Conservation (phyloP, 1,284 basidiomycete genomes). For the Apiotrichum gamsii region DNA sequence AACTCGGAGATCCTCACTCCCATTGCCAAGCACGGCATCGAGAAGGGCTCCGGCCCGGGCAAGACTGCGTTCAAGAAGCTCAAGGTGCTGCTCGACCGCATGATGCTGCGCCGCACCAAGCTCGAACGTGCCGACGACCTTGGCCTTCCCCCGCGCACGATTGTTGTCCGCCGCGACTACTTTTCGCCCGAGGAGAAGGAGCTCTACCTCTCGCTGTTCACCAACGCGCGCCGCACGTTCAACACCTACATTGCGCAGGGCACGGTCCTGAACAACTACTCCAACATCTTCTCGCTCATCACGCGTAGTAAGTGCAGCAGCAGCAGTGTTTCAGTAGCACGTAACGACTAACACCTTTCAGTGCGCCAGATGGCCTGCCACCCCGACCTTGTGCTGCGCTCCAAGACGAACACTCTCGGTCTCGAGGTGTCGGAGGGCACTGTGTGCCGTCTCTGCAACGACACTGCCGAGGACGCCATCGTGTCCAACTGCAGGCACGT, state of each 20-base stretch:
- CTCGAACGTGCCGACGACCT: constrained; percentile 95
- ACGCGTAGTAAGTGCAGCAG: constrained; percentile 41
- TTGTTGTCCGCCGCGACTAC: constrained; percentile 81
- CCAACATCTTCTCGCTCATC: constrained; percentile 73
- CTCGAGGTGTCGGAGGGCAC: constrained; percentile 59
- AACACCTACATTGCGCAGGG: constrained; percentile 83
- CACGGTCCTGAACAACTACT: constrained; percentile 90
- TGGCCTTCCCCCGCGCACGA: constrained; percentile 89
- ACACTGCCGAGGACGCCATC: constrained; percentile 95
- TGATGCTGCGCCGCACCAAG: constrained; percentile 77
- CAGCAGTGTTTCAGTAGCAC: neutral
- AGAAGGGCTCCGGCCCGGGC: constrained; percentile 66
- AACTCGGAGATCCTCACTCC: constrained; percentile 69
- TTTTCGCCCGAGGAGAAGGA: constrained; percentile 98
- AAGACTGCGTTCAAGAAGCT: constrained; percentile 81
- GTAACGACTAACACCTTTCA: constrained; percentile 16
- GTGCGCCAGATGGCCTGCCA: constrained; percentile 95
- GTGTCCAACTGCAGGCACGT: constrained; percentile 67
- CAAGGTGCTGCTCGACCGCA: constrained; percentile 77
- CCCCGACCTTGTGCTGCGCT: constrained; percentile 71
- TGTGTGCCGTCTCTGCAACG: constrained; percentile 91
- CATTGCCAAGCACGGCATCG: constrained; percentile 66
- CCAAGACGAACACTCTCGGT: constrained; percentile 70
- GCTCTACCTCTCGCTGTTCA: constrained; percentile 85
- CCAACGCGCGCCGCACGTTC: constrained; percentile 88